Percentiles rank a stretch among this genome's conserved stretches.
phyloP scores from a whole-genome alignment of 345 rosid species.

The Conringia planisiliqua region DNA sequence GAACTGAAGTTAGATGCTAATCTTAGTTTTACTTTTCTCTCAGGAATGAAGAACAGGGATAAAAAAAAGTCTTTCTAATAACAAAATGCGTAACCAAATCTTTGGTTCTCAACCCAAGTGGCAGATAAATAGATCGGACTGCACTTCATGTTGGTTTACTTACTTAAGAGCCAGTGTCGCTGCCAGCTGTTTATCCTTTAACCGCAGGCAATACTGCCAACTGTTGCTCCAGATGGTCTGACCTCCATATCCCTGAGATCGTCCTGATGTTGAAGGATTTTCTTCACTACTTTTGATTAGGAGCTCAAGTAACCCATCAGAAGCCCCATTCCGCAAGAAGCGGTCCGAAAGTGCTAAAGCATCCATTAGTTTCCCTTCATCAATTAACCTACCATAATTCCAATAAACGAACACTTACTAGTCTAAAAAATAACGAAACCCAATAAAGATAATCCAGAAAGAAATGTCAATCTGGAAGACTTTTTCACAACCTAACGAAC shows the following conservation, averaged over 20 bases:
- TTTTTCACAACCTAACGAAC: neutral
- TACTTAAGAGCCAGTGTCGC: constrained; percentile 89
- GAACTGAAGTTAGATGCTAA: neutral
- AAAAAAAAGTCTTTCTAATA: neutral
- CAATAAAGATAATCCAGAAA: neutral
- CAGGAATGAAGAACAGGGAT: neutral
- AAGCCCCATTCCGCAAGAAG: constrained; percentile 83
- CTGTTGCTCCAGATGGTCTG: constrained; percentile 68
- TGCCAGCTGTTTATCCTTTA: constrained; percentile 88
- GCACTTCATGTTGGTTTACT: constrained; percentile 28
- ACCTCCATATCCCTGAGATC: constrained; percentile 54
- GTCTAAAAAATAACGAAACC: neutral
- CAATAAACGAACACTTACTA: constrained; percentile 5
- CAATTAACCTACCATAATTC: constrained; percentile 56
- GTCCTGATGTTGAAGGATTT: constrained; percentile 47
- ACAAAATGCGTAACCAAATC: neutral
- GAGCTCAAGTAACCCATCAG: constrained; percentile 81
- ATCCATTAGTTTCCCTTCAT: constrained; percentile 88
- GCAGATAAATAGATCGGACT: neutral
- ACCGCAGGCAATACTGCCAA: constrained; percentile 97
- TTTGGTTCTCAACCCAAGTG: constrained; percentile 4
- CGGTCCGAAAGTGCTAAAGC: constrained; percentile 99
- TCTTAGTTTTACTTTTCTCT: neutral
- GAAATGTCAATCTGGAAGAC: neutral
- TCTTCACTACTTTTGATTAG: constrained; percentile 76